Percentiles rank a stretch among this genome's conserved stretches.
These are phyloP conservation scores for Yamadazyma jaroonii DNA, from an alignment of 1,139 yeast genomes.

Conservation along the genomic window DNA sequence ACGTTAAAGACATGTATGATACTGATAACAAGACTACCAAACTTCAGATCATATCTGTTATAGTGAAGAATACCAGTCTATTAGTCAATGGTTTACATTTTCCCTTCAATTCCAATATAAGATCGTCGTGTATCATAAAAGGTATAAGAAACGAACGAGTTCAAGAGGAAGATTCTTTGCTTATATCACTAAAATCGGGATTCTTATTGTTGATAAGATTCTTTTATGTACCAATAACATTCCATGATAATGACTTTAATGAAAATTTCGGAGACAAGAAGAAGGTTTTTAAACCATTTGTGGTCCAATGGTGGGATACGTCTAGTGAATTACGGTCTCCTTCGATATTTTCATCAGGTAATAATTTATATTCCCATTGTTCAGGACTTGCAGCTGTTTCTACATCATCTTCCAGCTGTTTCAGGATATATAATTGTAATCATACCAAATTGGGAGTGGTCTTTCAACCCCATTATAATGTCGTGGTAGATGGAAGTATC, in stretches of 20 bases:
- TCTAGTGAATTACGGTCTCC: constrained; percentile 20
- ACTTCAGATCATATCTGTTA: constrained; percentile 18
- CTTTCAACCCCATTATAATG: constrained; percentile 37
- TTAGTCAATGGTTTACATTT: constrained; percentile 31
- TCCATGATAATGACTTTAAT: constrained; percentile 25
- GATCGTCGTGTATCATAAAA: constrained; percentile 34
- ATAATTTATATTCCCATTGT: constrained; percentile 28
- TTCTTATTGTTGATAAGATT: constrained; percentile 35
- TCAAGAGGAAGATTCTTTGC: constrained; percentile 39
- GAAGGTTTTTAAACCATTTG: constrained; percentile 37
- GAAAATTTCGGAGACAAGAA: constrained; percentile 10
- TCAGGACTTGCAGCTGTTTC: constrained; percentile 41
- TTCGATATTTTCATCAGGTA: constrained; percentile 33
- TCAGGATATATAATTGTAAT: constrained; percentile 37
- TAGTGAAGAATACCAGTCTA: constrained; percentile 37
- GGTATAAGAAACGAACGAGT: constrained; percentile 20
- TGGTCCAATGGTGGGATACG: constrained; percentile 53
- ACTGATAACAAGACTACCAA: neutral
- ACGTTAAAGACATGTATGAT: neutral
- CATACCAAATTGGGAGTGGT: constrained; percentile 36
- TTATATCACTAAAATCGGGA: constrained; percentile 43
- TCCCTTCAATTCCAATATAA: constrained; percentile 32
- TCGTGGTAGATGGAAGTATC: constrained; percentile 40
- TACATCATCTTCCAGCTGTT: constrained; percentile 33
- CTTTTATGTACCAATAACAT: constrained; percentile 32